phyloP scores from a whole-genome alignment of 345 rosid species.

The Firmiana major region DNA sequence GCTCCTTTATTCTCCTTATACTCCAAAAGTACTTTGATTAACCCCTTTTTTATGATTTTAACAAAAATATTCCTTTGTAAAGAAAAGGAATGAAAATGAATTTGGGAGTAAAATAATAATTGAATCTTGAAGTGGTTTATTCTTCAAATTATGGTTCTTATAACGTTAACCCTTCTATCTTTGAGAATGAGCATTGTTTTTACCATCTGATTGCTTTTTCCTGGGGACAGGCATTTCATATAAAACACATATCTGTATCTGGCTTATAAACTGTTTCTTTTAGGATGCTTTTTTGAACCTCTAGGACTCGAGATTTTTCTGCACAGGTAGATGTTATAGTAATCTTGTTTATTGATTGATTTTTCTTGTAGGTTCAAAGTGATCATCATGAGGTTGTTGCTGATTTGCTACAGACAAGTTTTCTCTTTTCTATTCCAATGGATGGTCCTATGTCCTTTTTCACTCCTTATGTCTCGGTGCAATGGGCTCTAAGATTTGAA shows the following conservation, averaged over 20 bases:
- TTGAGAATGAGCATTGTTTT: neutral
- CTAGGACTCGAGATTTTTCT: neutral
- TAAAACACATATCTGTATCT: neutral
- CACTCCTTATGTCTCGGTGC: constrained; percentile 69
- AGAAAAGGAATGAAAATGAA: neutral
- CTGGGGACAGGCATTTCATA: neutral
- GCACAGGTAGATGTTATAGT: neutral
- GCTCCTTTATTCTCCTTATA: neutral
- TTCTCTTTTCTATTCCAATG: constrained; percentile 84
- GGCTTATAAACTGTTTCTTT: constrained; percentile 3
- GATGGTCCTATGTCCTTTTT: constrained; percentile 98
- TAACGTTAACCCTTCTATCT: neutral
- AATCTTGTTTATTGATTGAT: constrained; percentile 4
- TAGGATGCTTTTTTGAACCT: neutral
- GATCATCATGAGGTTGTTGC: constrained; percentile 96
- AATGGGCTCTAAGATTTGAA: constrained; percentile 93
- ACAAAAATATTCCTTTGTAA: neutral
- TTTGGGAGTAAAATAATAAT: neutral
- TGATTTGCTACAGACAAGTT: constrained; percentile 90
- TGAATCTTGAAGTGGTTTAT: constrained; percentile 1
- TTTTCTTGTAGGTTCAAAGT: constrained; percentile 69
- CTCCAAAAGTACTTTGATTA: neutral
- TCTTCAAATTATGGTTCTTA: neutral
- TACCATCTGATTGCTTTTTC: neutral
- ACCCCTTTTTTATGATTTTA: neutral